Evolutionary conservation across 2,329 filamentous ascomycete species (phyloP), one percentile per base, ranked within the genome.

Genomic region (Penicillium sp.): DNA sequence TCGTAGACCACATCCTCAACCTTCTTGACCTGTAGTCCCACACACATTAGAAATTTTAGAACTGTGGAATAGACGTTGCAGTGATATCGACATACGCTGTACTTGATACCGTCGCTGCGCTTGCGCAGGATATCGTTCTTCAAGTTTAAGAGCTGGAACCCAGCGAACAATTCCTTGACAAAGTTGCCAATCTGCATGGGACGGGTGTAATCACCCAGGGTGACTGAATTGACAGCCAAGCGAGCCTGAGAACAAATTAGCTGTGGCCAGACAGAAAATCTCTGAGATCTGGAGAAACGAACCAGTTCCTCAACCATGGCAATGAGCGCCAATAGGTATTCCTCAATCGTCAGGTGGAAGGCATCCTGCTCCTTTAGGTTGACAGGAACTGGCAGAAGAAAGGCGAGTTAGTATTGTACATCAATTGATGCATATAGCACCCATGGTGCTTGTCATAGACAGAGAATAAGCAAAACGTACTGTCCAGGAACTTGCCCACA

Each of bases 1-100:
- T 98, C 93, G 65, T 98, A 98, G 44, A 97, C 91, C 12, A 98
- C 89, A 65, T 97, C 93, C 75, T 98, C 93, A 12, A 96, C 88
- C 68, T 95, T 91, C 77, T 97, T 98, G 63, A 98, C 88, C 75
- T 78, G 46, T 43, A 57, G 21, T 26, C 35, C 6, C 12, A 49
- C 45, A 34, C 28, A 43, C 29, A 38, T 34, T 45, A 51, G 32
- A 32, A 34, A 12, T 24, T 8, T 9, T 19, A 37, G 22, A 19
- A 24, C 21, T 33, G 29, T n/a, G 19, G n/a, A 22, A 22, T 21
- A 45, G 26, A 40, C 8, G 12, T 22, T 12, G 39, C 37, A n/a
- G 6, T 19, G 9, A 21, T 10, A 34, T 13, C 15, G 43, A 62
- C 73, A 54, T 64, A 77, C 75, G 62, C 86, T 85, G 67, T 98